Evolutionary conservation across 2,329 filamentous ascomycete species (phyloP).

Genomic region (Aspergillus sojae): DNA sequence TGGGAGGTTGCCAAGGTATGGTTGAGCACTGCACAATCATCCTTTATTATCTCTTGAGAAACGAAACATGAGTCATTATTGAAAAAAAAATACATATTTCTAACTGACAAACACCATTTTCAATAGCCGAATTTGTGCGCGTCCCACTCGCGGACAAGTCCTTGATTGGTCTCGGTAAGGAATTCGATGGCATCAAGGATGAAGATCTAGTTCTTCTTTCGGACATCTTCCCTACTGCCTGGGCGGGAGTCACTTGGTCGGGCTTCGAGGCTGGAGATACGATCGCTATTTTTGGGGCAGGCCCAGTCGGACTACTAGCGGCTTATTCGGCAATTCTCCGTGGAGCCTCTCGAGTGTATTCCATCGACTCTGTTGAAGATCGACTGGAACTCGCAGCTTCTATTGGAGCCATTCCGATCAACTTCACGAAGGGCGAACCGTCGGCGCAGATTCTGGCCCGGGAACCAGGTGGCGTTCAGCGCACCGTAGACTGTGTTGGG

Average conservation of each 20-base stretch:
- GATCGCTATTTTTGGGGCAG: conserved; percentile 65
- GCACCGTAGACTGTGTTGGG: conserved; percentile 19
- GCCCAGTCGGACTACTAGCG: conserved; percentile 66
- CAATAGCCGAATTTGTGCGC: neutral
- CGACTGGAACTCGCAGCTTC: conserved; percentile 61
- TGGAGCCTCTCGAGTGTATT: conserved; percentile 62
- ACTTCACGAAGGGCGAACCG: conserved; percentile 62
- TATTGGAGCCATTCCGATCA: conserved; percentile 58
- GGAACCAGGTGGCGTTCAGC: conserved; percentile 21
- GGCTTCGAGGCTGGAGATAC: conserved; percentile 53
- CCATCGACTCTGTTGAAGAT: conserved; percentile 64
- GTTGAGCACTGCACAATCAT: neutral
- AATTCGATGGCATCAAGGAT: neutral
- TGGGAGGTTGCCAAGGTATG: neutral
- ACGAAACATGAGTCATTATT: neutral
- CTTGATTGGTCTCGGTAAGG: neutral
- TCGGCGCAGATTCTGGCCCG: conserved; percentile 26
- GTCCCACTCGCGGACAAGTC: neutral
- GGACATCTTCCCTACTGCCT: conserved; percentile 46
- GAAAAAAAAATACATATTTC: neutral
- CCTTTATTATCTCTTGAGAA: neutral
- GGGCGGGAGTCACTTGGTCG: conserved; percentile 38
- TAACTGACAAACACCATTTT: neutral
- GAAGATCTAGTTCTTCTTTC: conserved; percentile 30
- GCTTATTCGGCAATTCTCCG: conserved; percentile 64